Base-by-base conservation (phyloP, 2,329 filamentous ascomycete genomes). In the Cladosporium sp. region DNA sequence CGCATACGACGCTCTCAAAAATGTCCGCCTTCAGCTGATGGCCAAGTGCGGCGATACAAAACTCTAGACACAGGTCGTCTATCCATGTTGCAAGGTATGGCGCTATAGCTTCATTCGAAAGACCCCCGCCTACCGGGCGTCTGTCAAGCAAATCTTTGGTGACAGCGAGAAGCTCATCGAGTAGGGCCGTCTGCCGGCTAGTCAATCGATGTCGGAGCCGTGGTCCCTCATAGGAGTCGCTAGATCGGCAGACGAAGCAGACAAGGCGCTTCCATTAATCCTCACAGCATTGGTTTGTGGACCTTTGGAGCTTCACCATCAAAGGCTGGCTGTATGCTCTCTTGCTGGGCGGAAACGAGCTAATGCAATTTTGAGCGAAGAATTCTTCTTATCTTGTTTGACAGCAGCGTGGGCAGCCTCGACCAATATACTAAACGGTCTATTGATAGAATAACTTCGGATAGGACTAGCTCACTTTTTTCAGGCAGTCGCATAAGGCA, bases 1-100 rank as follows among this genome's bases (percentile, higher is more conserved):
- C 13, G 59, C 58, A 32, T 59, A 56, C 54, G 3, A 44, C 38
- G 52, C 58, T 61, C 37, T 60, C 52, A 42, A 58, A 59, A 14
- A 57, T 22, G 34, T 54, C 46, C 1, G 53, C 58, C 38, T 45
- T 49, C 3, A 61, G 51, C 3, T 45, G 53, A 16, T 61, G 53
- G 40, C 59, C 58, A 0, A 60, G 58, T 2, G 59, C 54, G 3
- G 54, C 46, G 11, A 59, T 58, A 31, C 55, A 61, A 5, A 59
- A 43, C 7, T 52, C 37, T n/a, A 59, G 52, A 16, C 56, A 61
- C 2, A 42, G 22, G 13, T 48, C 34, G 14, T 56, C 50, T 16
- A 43, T 9, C 40, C 18, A 34, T 33, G 3, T 9, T 18, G 9
- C 2, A 9, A 40, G 37, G 7, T 38, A 18, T 28, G 22, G 22